Conservation (phyloP, 257 asterid species). For the Ligustrum vulgare region DNA sequence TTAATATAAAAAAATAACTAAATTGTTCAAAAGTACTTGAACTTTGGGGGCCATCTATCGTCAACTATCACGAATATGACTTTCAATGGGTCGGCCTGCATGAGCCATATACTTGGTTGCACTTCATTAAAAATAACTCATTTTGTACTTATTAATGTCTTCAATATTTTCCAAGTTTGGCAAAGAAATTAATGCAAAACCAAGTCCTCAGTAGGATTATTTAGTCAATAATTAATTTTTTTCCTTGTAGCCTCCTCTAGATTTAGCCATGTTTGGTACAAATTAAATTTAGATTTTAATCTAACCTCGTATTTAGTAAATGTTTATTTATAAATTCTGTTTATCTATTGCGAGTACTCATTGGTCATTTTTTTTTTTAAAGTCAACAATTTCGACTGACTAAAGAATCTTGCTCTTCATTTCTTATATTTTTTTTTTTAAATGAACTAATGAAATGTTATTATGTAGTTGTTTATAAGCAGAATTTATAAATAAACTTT, state of each 20-base stretch:
- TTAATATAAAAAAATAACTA: no score
- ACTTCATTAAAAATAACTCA: conserved; percentile 17
- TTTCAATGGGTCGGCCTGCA: conserved; percentile 37
- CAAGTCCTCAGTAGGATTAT: conserved; percentile 15
- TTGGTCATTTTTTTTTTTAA: no score
- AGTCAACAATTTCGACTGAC: no score
- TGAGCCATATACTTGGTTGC: conserved; percentile 37
- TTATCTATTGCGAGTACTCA: no score
- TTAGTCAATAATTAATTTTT: conserved; percentile 8
- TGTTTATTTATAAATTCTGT: no score
- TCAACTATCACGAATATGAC: conserved; percentile 19
- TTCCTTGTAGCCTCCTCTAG: conserved; percentile 22
- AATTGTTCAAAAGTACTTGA: background rate
- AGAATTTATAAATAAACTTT: no score
- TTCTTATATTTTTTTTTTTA: no score
- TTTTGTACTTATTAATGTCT: conserved; percentile 9
- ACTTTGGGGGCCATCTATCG: conserved; percentile 13
- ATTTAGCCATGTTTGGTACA: background rate
- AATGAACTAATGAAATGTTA: no score
- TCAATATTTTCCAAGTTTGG: conserved; percentile 29
- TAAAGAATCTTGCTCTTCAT: no score
- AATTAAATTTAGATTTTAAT: no score
- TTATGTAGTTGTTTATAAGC: no score
- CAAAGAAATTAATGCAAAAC: conserved; percentile 26
- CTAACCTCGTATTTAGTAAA: no score